Conservation (phyloP, 2,329 filamentous ascomycete genomes). For the Microsporum audouinii region DNA sequence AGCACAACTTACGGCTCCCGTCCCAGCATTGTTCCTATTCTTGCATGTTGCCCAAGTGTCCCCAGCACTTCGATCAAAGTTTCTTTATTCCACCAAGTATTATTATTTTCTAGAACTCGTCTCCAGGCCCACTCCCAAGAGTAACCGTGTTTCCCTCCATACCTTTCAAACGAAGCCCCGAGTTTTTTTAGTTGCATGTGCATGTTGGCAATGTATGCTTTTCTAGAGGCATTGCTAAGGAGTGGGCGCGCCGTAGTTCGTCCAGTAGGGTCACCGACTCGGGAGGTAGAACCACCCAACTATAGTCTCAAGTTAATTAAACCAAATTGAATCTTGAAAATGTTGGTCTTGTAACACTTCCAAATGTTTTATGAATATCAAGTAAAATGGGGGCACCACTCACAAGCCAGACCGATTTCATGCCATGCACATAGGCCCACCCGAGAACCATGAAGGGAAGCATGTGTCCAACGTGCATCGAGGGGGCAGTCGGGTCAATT, state of each 20-base stretch:
- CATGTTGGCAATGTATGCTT: constrained; percentile 39
- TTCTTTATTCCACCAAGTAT: constrained; percentile 64
- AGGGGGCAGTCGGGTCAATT: constrained; percentile 40
- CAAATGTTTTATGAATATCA: background rate
- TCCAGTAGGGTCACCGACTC: constrained; percentile 38
- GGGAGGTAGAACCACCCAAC: constrained; percentile 38
- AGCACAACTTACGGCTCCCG: constrained; percentile 64
- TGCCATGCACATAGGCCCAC: constrained; percentile 40
- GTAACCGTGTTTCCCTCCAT: constrained; percentile 56
- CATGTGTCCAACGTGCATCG: constrained; percentile 42
- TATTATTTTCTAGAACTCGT: constrained; percentile 66
- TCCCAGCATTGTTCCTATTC: constrained; percentile 76
- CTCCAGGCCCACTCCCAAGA: constrained; percentile 53
- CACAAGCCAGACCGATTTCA: constrained; percentile 36
- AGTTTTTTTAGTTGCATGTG: constrained; percentile 47
- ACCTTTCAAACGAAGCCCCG: constrained; percentile 59
- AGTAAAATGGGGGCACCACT: constrained; percentile 14
- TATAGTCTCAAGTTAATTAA: constrained; percentile 14
- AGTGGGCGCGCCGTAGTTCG: constrained; percentile 31
- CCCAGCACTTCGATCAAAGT: constrained; percentile 63
- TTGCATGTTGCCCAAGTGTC: constrained; percentile 59
- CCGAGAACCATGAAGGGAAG: constrained; percentile 41
- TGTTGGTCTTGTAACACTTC: background rate
- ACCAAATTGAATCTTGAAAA: background rate
- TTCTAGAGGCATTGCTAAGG: constrained; percentile 29